Base-by-base conservation (phyloP, 2,329 filamentous ascomycete species). In the Claviceps spartinae region DNA sequence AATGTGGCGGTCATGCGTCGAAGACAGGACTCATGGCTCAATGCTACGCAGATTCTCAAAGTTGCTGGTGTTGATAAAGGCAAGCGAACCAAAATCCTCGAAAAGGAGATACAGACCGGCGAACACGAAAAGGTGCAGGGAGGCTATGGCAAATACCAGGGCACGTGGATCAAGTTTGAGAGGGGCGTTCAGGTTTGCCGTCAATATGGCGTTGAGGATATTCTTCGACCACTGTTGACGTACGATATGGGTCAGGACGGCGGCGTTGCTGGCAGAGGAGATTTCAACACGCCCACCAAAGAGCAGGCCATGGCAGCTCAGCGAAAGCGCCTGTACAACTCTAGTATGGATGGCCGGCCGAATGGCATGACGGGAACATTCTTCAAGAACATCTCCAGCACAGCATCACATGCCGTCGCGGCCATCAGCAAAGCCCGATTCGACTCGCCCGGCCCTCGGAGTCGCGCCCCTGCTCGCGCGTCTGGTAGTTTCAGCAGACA, bases 111-210 rank as follows among this genome's bases (percentile, higher is more conserved):
- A 54, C 81, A 95, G 57, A 93, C 86, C 0, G 93, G 93, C 62
- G 88, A 95, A 64, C 91, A 98, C 67, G 93, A 98, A 67, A 98
- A 98, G 69, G 91, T 98, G 2, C 93, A 98, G 66, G 93, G 93
- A 37, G 93, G 93, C 5, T 98, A 98, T 63, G 93, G 93, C 58
- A 97, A 97, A 72, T 98, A 98, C 63, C 93, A 98, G 72, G 93
- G 93, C 52, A 98, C 93, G 2, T 98, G 93, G 93, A 95, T 98
- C 63, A 88, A 86, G 63, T 97, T 95, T 63, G 86, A 91, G 48
- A 82, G 91, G 55, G 93, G 91, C 1, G 78, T 94, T 46, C 88
- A 96, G 63, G 91, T 98, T 60, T 97, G 93, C 67, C 82, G 86
- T 43, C 80, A 84, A 58, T 85, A 85, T 59, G 81, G 78, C 11